These are phyloP conservation scores for Chaetomium globosum DNA, from an alignment of 2,329 filamentous ascomycete species.

Conservation along the genomic window DNA sequence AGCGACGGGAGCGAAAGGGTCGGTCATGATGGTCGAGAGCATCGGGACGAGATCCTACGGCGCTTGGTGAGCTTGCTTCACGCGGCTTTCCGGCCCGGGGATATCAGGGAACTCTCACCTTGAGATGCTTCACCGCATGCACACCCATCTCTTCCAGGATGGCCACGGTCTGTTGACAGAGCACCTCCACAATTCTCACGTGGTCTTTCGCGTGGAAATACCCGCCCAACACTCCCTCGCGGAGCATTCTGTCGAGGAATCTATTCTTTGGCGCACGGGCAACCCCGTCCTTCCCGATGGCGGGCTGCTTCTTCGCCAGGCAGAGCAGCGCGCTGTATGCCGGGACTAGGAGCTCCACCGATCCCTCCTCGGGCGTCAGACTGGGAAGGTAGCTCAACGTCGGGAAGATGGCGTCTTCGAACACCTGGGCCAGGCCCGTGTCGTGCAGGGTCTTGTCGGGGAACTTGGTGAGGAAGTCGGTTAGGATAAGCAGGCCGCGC, in stretches of 20 bases:
- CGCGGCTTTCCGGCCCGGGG: not conserved
- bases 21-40: slow-evolving; percentile 64
- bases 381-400: slow-evolving; percentile 75
- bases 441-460: slow-evolving; percentile 56
- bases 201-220: slow-evolving; percentile 63
- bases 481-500: slow-evolving; percentile 59
- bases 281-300: slow-evolving; percentile 21
- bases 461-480: slow-evolving; percentile 57
- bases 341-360: slow-evolving; percentile 62
- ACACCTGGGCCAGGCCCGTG: slow-evolving; percentile 68
- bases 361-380: slow-evolving; percentile 73
- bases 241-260: slow-evolving; percentile 58
- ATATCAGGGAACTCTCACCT: slow-evolving; percentile 47
- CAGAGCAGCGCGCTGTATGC: slow-evolving; percentile 69
- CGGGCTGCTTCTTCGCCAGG: slow-evolving; percentile 52
- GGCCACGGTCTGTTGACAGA: slow-evolving; percentile 54
- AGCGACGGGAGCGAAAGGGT: slow-evolving; percentile 66
- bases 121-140: slow-evolving; percentile 67
- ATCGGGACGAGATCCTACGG: slow-evolving; percentile 68
- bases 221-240: slow-evolving; percentile 58
- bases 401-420: slow-evolving; percentile 70
- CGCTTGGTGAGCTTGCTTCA: slow-evolving; percentile 15
- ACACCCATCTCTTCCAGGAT: slow-evolving; percentile 63
- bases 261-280: slow-evolving; percentile 31
- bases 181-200: slow-evolving; percentile 56